Conservation (phyloP, 208 protist species). For the Trypanosoma scelopori region DNA sequence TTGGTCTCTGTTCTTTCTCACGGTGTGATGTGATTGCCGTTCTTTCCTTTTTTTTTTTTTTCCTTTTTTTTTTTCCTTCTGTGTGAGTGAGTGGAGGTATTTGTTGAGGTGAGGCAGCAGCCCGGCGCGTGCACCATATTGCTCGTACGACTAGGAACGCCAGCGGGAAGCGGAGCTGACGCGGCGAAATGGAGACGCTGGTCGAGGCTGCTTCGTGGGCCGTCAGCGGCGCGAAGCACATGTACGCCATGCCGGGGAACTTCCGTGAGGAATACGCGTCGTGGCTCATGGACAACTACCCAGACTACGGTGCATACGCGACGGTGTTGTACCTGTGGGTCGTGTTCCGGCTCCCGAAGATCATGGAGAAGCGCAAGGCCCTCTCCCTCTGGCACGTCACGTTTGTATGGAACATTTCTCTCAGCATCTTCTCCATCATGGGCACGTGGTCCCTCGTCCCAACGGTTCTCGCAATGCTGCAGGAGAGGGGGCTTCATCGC, state of each 20-base stretch:
- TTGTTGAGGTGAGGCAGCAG: too few relatives aligned
- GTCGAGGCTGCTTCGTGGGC: neutral
- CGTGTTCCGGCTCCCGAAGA: conserved; percentile 31
- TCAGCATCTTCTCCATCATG: conserved; percentile 64
- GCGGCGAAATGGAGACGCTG: neutral
- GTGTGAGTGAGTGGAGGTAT: too few relatives aligned
- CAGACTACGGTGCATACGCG: conserved; percentile 25
- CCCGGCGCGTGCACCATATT: too few relatives aligned
- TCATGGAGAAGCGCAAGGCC: conserved; percentile 60
- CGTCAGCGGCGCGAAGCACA: neutral
- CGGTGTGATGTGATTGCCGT: too few relatives aligned
- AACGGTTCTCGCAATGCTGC: conserved; percentile 22
- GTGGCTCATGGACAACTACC: conserved; percentile 7
- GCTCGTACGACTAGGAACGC: too few relatives aligned
- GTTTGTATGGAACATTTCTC: conserved; percentile 66
- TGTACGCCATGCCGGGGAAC: conserved; percentile 6
- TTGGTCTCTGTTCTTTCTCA: too few relatives aligned
- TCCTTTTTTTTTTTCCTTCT: neutral
- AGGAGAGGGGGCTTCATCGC: neutral
- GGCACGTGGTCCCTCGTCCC: conserved; percentile 51
- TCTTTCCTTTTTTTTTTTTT: neutral
- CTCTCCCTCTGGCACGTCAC: conserved; percentile 41
- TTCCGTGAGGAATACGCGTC: conserved; percentile 8
- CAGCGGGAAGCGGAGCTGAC: too few relatives aligned
- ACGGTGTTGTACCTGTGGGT: conserved; percentile 22